Evolutionary conservation across 257 asterid species (phyloP), one percentile per base, ranked within the genome.

Genomic region (Solanum medicagineum): DNA sequence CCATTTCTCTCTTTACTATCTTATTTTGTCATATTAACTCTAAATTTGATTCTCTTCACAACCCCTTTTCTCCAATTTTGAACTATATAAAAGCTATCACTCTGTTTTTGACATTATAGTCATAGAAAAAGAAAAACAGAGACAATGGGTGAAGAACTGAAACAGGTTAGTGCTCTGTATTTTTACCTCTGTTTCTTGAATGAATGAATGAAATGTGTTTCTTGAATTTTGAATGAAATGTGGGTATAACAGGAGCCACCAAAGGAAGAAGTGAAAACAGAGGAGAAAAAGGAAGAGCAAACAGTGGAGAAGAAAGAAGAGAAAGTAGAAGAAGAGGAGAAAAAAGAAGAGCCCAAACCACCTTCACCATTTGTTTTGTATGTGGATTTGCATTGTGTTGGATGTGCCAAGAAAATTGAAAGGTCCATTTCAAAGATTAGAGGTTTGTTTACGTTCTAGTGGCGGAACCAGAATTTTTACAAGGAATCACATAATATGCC

Each of bases 401-500:
- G 99, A 53, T 95, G 99, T 88, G 98, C 97, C 0, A 94, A 93
- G 91, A 94, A 94, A 88, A 93, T 95, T 70, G 92, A 93, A 87
- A 90, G 95, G 86, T 91, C 95, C 53, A 92, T 94, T 86, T 89
- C 86, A 69, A 92, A 89, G 87, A 94, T 93, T 56, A 91, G 95
- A 94, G 99, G 99, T 95, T 60, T 7, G 17, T 71, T 7, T 56
- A 75, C n/a, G 3, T 42, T 57, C n/a, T 12, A 2, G 40, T 22
- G 2, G 10, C 70, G 0, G 1, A 62, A 62, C 0, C 17, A 62
- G 40, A 6, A 1, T 13, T 26, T 65, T 26, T 19, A 26, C 5
- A 0, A 26, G 36, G 0, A 26, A 26, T 12, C 42, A 26, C 14
- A 53, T 1, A 0, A 11, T 12, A 9, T 4, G 12, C 10, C 1